These are phyloP conservation scores for Neoboletus subvelutipes DNA, from an alignment of 768 basidiomycete species.

Conservation along the genomic window DNA sequence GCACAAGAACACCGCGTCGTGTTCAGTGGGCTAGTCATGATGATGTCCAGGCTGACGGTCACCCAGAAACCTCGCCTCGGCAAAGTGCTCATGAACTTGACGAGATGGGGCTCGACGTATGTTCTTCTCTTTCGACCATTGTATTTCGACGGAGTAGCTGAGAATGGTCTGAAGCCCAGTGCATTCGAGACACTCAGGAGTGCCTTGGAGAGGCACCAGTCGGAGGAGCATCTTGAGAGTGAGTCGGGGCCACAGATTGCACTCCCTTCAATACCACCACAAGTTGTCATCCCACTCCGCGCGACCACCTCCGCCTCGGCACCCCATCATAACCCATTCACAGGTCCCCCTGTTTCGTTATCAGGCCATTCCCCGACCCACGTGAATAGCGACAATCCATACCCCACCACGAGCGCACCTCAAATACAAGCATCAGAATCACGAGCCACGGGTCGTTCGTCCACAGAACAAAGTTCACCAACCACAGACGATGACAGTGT, in stretches of 20 bases:
- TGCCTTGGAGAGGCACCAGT: slow-evolving; percentile 52
- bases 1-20: slow-evolving; percentile 47
- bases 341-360: neutral
- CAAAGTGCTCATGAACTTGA: slow-evolving; percentile 45
- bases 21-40: slow-evolving; percentile 50
- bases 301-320: neutral
- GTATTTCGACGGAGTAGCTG: neutral
- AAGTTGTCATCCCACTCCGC: slow-evolving; percentile 14
- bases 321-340: slow-evolving; percentile 5
- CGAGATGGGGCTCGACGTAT: slow-evolving; percentile 53
- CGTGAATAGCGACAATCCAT: slow-evolving; percentile 21
- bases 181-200: slow-evolving; percentile 49
- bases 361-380: neutral
- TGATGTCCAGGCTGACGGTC: slow-evolving; percentile 11
- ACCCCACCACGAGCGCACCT: slow-evolving; percentile 2
- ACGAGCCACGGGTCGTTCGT: slow-evolving; percentile 2
- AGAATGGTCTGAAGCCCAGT: slow-evolving; percentile 36
- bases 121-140: slow-evolving; percentile 18
- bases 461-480: slow-evolving; percentile 9
- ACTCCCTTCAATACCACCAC: slow-evolving; percentile 7
- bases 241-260: neutral
- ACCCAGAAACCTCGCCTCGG: slow-evolving; percentile 7
- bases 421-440: slow-evolving; percentile 8
- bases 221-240: slow-evolving; percentile 13
- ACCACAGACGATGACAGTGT: neutral